A percentile compares a stretch with the other conserved stretches of the same genome.
phyloP scores from a whole-genome alignment of 2,329 filamentous ascomycete species.

The Waltergamsia citrina region DNA sequence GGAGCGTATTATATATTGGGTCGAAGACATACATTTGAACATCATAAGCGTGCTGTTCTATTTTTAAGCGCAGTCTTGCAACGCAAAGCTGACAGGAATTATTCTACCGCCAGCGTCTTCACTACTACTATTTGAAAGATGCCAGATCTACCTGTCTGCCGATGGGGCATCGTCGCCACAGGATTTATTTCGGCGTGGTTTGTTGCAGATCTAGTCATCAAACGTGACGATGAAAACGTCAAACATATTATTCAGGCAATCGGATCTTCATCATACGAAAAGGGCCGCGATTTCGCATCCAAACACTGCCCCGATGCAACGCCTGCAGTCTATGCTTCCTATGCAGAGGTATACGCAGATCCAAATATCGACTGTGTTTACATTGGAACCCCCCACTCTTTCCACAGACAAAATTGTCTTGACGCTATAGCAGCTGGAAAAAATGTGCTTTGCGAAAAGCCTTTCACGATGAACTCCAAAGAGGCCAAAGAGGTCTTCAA shows the following conservation, averaged over 20 bases:
- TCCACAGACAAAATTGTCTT: conserved; percentile 32
- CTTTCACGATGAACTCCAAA: conserved; percentile 28
- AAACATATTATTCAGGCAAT: conserved; percentile 31
- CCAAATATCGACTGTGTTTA: conserved; percentile 32
- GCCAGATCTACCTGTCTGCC: too few relatives aligned
- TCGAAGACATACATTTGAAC: too few relatives aligned
- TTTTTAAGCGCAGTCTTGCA: too few relatives aligned
- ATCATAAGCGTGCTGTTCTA: too few relatives aligned
- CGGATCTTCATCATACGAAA: conserved; percentile 26
- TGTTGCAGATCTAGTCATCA: conserved; percentile 27
- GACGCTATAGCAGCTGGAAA: conserved; percentile 31
- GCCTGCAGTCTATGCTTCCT: conserved; percentile 26
- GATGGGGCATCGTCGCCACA: conserved; percentile 16
- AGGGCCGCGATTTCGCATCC: conserved; percentile 13
- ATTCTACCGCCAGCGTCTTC: too few relatives aligned
- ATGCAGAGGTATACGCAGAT: conserved; percentile 28
- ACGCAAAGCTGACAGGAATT: too few relatives aligned
- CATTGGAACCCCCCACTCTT: conserved; percentile 32
- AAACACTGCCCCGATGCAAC: background rate
- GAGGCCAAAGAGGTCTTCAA: conserved; percentile 29
- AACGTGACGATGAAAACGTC: conserved; percentile 22
- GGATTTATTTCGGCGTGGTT: conserved; percentile 36
- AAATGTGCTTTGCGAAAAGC: conserved; percentile 34
- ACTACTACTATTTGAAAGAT: too few relatives aligned
- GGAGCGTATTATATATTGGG: too few relatives aligned